Conservation (phyloP, 768 basidiomycete genomes). For the Termitomyces sp. region DNA sequence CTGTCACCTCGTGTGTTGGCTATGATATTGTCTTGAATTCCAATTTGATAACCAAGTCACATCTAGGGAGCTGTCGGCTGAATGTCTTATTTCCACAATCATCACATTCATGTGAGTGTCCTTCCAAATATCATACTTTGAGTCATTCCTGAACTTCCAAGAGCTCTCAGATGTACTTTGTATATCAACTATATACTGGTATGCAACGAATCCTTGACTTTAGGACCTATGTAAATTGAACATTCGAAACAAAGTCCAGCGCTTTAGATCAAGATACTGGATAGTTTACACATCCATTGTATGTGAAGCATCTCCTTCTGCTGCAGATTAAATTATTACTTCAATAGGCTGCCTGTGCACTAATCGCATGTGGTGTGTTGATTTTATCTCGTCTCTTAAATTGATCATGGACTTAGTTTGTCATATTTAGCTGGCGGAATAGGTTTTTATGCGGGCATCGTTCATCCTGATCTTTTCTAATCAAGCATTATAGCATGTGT, state of each 20-base stretch:
- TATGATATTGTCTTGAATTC: neutral
- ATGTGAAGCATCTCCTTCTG: constrained; percentile 3
- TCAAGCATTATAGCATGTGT: constrained; percentile 22
- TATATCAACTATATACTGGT: constrained; percentile 34
- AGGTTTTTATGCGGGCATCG: constrained; percentile 13
- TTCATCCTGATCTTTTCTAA: neutral
- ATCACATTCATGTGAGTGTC: constrained; percentile 37
- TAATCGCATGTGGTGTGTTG: constrained; percentile 23
- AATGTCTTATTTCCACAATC: constrained; percentile 36
- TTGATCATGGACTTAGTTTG: constrained; percentile 2
- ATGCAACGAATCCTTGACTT: neutral
- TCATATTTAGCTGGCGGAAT: constrained; percentile 20
- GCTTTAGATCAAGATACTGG: constrained; percentile 19
- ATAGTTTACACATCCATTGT: constrained; percentile 23
- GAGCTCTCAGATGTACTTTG: constrained; percentile 29
- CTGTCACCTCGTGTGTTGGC: constrained; percentile 31
- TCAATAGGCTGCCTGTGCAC: constrained; percentile 19
- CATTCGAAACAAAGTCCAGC: constrained; percentile 16
- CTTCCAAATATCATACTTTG: neutral
- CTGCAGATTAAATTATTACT: neutral
- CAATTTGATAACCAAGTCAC: neutral
- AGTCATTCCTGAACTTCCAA: neutral
- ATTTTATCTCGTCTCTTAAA: neutral
- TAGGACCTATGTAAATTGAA: neutral
- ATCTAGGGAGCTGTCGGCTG: constrained; percentile 31